Evolutionary conservation across 2,329 filamentous ascomycete species (phyloP).

Genomic region (Trichophyton verrucosum): DNA sequence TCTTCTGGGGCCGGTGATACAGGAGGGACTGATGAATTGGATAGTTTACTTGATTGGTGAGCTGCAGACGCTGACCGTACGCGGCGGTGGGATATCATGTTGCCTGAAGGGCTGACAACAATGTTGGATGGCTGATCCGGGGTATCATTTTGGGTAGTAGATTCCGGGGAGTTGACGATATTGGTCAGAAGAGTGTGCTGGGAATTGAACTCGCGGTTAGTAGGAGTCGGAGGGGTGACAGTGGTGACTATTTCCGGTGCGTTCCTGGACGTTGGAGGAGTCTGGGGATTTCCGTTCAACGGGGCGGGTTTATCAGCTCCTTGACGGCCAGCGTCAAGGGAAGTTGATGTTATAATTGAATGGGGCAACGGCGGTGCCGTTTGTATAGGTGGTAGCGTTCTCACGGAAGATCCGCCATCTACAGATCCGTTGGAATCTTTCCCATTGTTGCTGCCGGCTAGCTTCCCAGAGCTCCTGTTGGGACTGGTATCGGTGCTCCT

Average conservation of each 20-base stretch:
- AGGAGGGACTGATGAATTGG: constrained; percentile 58
- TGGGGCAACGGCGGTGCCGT: constrained; percentile 23
- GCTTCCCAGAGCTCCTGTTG: constrained; percentile 34
- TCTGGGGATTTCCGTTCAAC: constrained; percentile 16
- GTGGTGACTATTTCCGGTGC: constrained; percentile 9
- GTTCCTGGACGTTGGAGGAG: constrained; percentile 22
- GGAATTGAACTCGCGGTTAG: constrained; percentile 7
- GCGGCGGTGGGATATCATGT: constrained; percentile 61
- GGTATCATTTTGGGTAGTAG: constrained; percentile 14
- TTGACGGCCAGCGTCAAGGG: constrained; percentile 9
- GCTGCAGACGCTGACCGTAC: constrained; percentile 44
- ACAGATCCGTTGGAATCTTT: constrained; percentile 29
- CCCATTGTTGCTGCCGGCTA: constrained; percentile 30
- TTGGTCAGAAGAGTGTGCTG: constrained; percentile 19
- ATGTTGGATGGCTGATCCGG: constrained; percentile 33
- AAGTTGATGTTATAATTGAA: constrained; percentile 9
- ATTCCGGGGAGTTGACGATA: constrained; percentile 31
- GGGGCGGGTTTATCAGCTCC: not conserved
- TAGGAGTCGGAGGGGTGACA: constrained; percentile 11
- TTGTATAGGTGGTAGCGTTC: constrained; percentile 20
- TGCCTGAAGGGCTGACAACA: constrained; percentile 51
- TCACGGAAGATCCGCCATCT: constrained; percentile 23
- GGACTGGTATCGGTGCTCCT: constrained; percentile 40
- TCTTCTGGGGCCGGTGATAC: constrained; percentile 68
- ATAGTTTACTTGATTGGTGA: constrained; percentile 72